Evolutionary conservation across 2,329 filamentous ascomycete species (phyloP), one percentile per base, ranked within the genome.

Genomic region (Aspergillus arachidicola): DNA sequence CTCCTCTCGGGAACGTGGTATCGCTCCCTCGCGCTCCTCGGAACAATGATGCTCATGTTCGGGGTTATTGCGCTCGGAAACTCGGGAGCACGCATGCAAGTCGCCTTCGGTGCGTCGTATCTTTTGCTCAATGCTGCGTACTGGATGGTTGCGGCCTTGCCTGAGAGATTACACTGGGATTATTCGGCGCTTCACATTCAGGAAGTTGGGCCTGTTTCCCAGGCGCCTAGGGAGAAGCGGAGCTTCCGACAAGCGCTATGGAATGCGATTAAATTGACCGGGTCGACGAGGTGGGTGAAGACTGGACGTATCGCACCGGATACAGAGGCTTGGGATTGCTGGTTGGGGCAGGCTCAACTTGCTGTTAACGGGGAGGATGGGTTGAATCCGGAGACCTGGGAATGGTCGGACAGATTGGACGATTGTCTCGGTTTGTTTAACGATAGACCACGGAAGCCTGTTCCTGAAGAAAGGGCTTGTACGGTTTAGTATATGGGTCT

Each of bases 31-130:
- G 87, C 88, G 76, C 85, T 82, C 1, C 34, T 85, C 2, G 86
- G 84, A 34, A 89, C 87, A 16, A 81, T 86, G 16, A 66, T 88
- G 32, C 80, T 89, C 45, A 89, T 89, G 86, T 69, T 85, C 11
- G 82, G 83, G 2, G 85, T 89, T 11, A 84, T 89, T n/a, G 75
- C 88, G n/a, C 73, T 89, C 23, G 86, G 86, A 0, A 89, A 89
- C 70, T 87, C 86, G 72, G 82, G 81, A n/a, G 88, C 86, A 81
- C 79, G 82, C 46, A 83, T 84, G 64, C 86, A 89, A 72, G 81
- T 85, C 10, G 82, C 85, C 14, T 85, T 88, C 63, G 86, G 84
- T 6, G 79, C 75, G 6, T 78, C 81, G 1, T 89, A 89, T 67
- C 84, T 89, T 59, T 61, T 84, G 2, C 78, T 89, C 58, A 89